Evolutionary conservation across 352 stramenopile genomes (phyloP), one percentile per base, ranked within the genome.

Genomic region (Phytophthora uliginosa): DNA sequence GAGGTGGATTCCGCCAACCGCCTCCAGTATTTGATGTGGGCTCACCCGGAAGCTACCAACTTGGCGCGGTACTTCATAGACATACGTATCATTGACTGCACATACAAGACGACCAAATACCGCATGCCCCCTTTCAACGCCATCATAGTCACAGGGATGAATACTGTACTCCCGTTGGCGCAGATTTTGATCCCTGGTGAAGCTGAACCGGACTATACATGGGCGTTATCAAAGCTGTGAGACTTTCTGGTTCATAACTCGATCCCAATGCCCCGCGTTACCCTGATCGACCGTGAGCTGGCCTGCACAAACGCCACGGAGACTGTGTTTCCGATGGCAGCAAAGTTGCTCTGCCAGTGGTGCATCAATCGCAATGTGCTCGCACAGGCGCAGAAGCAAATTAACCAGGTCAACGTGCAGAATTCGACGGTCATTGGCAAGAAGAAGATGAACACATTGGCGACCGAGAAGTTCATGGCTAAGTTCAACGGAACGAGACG

Each of bases 1-100:
- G 56, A 66, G 9, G 22, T n/a, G 2, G 58, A 72, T 26, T 6
- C 50, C 3, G 17, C 10, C n/a, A 63, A 62, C 5, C 22, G 57
- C 2, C 10, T 72, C n/a, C 61, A 20, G 7, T 72, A 72, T n/a
- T 53, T 72, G 7, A 26, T 72, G 17, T 66, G 65, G 65, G 48
- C 51, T n/a, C 58, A 63, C 51, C 65, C 50, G 15, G n/a, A 60
- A 18, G 66, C 50, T 2, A 53, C 40, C 7, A 26, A 51, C 7
- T n/a, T 66, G 2, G 34, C 56, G n/a, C 56, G n/a, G 1, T 9
- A 62, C 7, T 62, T 53, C 28, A 59, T 72, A 51, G 50, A 50
- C 9, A 17, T 72, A 6, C 6, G 66, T 31, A 48, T 66, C 22
- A 15, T 72, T 3, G 65, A 62, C 38, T 72, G 65, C 36, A 72